A percentile compares a stretch with the other conserved stretches of the same genome.
Evolutionary conservation across 192 early-diverging fungal genomes (phyloP).

Genomic region (Phycomyces blakesleeanus): DNA sequence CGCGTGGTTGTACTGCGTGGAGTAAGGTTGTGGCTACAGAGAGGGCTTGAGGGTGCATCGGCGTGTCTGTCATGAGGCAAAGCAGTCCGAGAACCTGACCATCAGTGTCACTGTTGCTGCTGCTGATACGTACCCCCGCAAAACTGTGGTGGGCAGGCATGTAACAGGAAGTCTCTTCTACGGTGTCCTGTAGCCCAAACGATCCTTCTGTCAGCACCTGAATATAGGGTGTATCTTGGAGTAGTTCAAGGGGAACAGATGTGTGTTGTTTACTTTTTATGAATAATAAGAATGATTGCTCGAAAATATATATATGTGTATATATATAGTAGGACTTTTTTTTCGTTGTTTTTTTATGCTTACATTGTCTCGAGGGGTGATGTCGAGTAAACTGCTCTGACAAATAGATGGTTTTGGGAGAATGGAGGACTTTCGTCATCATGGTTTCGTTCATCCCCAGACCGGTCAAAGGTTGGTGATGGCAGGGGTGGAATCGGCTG

Average conservation of each 20-base stretch:
- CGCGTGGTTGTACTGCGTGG: constrained; percentile 31
- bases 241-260: neutral
- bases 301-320: neutral
- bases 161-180: neutral
- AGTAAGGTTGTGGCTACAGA: constrained; percentile 27
- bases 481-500: neutral
- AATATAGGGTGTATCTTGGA: constrained; percentile 1
- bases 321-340: neutral
- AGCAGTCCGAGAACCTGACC: constrained; percentile 37
- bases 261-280: constrained; percentile 4
- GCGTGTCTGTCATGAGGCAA: constrained; percentile 34
- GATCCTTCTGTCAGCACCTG: neutral
- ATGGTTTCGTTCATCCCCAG: neutral
- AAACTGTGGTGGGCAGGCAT: neutral
- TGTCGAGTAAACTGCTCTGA: neutral
- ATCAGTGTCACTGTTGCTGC: neutral
- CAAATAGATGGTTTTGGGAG: neutral
- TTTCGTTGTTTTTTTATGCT: neutral
- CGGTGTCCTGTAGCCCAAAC: neutral
- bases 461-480: constrained; percentile 7
- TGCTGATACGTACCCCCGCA: neutral
- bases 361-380: neutral
- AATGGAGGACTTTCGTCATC: neutral
- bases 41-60: constrained; percentile 29
- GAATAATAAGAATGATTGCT: neutral